Evolutionary conservation across 805 yeast species (phyloP), one percentile per base, ranked within the genome.

Genomic region (Cyberlindnera mississippiensis): DNA sequence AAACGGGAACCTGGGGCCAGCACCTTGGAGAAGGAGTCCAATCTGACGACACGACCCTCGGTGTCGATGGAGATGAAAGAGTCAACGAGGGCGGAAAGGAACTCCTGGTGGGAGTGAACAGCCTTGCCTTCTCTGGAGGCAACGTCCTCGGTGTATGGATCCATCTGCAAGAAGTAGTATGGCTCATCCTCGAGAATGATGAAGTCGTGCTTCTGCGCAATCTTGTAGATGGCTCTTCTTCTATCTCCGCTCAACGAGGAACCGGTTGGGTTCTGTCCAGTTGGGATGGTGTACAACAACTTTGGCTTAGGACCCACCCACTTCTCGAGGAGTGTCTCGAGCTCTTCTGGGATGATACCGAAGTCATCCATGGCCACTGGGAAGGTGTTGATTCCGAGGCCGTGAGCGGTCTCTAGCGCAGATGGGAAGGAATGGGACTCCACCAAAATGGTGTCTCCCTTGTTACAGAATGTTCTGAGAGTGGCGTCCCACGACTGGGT

Each of bases 181-280:
- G 99, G 99, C 68, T 93, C 99, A 64, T 91, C 99, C 69, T 91
- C 99, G 39, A 91, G 63, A 52, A 91, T 82, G 42, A 91, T 57
- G 60, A 91, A 73, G 67, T 93, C 96, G 63, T 89, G 85, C 68
- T 87, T 82, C 60, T 78, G 81, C 28, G 95, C 91, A 48, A 91
- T 60, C 47, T 76, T 73, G 66, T 89, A 90, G 52, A 93, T 75
- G 42, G 73, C 77, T 48, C 67, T 62, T 68, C 96, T 85, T 69
- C 98, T 80, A 57, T 86, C 90, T 20, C 57, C 66, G 28, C 83
- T 70, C 56, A 93, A 70, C 18, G 88, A 85, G 4, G 95, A 81
- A 29, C 99, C 99, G 15, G 97, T 90, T 50, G 99, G 99, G 74
- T 91, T 91, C 71, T 93, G 98, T 49, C 99, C 99, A 8, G 98